Evolutionary conservation across 805 yeast species (phyloP), one percentile per base, ranked within the genome.

Genomic region (Kluyveromyces siamensis): DNA sequence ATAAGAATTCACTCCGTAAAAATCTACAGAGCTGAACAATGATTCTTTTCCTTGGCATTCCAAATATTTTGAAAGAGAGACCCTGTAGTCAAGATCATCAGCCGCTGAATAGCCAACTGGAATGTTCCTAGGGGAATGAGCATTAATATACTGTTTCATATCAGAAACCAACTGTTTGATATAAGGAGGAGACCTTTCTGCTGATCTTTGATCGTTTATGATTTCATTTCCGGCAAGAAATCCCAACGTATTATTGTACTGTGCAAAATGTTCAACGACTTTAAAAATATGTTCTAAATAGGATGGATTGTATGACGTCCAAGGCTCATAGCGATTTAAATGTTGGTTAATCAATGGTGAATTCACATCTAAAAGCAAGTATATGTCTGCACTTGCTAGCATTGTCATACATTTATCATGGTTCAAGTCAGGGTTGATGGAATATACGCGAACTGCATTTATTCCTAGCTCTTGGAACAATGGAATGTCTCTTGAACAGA

Each of bases 71-170:
- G 96, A 84, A 44, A 90, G 72, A 0, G 96, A 76, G 8, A 78
- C 76, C 58, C 98, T 73, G 66, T 78, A 90, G 46, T 73, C 67
- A 51, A 90, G 73, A 60, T 90, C 97, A 67, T 91, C 98, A 1
- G 97, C 98, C 0, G 98, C 97, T 0, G 97, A 88, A 64, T 91
- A 91, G 0, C 98, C 98, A 37, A 91, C 87, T 0, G 98, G 98
- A 16, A 91, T 77, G 13, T 60, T 59, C 48, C 99, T 74, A 1
- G 80, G 75, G 3, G 80, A 66, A 57, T 87, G 78, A 27, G 62
- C 57, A 8, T 68, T 62, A 52, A 87, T 81, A 61, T 84, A 91
- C 27, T 69, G 68, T 64, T 90, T 90, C 71, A 91, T 76, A 66
- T 91, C 97, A 44, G 91, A 72, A 6, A 88, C 72, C 27, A 90